These are phyloP conservation scores for Hibiscus mutabilis DNA, from an alignment of 345 rosid species.

Conservation along the genomic window DNA sequence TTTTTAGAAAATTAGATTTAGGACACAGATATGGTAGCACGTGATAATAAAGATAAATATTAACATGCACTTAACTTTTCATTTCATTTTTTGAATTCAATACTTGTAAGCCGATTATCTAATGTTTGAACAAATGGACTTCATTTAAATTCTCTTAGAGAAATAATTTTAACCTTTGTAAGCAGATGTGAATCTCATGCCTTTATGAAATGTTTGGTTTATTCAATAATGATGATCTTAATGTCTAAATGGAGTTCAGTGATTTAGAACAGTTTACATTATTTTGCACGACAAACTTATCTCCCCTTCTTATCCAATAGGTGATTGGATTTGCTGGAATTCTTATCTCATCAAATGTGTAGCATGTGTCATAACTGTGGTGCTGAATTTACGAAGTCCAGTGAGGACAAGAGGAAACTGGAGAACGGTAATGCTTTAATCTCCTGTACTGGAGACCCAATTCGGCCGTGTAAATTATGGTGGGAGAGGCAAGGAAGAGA, in stretches of 20 bases:
- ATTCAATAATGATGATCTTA: not conserved
- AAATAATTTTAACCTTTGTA: too few species aligned
- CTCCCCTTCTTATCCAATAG: constrained; percentile 10
- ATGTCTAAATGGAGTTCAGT: not conserved
- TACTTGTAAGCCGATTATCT: not conserved
- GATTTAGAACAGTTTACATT: not conserved
- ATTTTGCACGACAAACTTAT: not conserved
- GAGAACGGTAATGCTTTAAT: constrained; percentile 26
- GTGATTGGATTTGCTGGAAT: constrained; percentile 19
- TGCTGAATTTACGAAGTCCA: constrained; percentile 20
- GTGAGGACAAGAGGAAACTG: constrained; percentile 27
- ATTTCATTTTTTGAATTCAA: too few species aligned
- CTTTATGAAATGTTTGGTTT: not conserved
- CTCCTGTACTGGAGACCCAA: constrained; percentile 23
- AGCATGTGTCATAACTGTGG: constrained; percentile 46
- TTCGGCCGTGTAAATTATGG: constrained; percentile 43
- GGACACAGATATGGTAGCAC: not conserved
- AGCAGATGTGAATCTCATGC: not conserved
- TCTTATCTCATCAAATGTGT: constrained; percentile 26
- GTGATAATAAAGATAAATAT: not conserved
- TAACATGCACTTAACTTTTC: too few species aligned
- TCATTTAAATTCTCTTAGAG: not conserved
- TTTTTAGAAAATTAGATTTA: too few species aligned
- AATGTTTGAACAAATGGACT: not conserved
- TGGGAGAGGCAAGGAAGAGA: constrained; percentile 37